phyloP scores from a whole-genome alignment of 768 basidiomycete species.

The Suillus occidentalis region DNA sequence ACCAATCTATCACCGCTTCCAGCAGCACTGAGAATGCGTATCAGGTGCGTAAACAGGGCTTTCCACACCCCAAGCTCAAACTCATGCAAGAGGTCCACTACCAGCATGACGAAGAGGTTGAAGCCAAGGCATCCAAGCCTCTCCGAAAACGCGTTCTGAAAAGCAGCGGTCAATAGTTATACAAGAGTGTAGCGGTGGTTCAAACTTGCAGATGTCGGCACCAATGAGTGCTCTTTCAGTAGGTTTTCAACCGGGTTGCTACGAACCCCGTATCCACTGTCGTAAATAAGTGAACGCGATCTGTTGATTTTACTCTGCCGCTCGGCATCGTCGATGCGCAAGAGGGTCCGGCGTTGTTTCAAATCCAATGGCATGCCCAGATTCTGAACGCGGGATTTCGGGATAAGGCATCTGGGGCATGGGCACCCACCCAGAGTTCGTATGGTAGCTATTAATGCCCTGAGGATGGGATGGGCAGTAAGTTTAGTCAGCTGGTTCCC shows the following conservation, averaged over 20 bases:
- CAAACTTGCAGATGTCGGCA: slow-evolving; percentile 14
- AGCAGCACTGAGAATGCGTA: slow-evolving; percentile 22
- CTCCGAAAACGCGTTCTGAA: slow-evolving; percentile 32
- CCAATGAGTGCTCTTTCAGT: slow-evolving; percentile 16
- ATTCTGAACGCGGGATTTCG: slow-evolving; percentile 10
- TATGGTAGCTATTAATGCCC: slow-evolving; percentile 24
- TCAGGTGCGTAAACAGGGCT: slow-evolving; percentile 25
- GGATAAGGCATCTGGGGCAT: slow-evolving; percentile 28
- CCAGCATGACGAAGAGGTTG: slow-evolving; percentile 24
- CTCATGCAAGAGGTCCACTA: slow-evolving; percentile 31
- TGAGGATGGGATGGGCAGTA: neutral
- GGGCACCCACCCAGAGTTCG: slow-evolving; percentile 24
- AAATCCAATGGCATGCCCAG: slow-evolving; percentile 14
- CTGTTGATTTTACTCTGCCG: neutral
- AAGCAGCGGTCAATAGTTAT: no score
- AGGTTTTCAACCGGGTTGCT: slow-evolving; percentile 12
- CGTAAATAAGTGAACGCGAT: slow-evolving; percentile 16
- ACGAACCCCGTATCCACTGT: slow-evolving; percentile 9
- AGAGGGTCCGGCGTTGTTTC: neutral
- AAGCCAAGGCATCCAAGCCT: slow-evolving; percentile 13
- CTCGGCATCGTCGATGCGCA: slow-evolving; percentile 9
- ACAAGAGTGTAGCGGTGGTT: no score
- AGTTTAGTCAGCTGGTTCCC: neutral
- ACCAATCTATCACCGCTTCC: slow-evolving; percentile 7
- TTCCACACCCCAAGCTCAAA: slow-evolving; percentile 35